Conservation (phyloP, 495 filamentous ascomycete genomes). For the Aspergillus carlsbadensis region DNA sequence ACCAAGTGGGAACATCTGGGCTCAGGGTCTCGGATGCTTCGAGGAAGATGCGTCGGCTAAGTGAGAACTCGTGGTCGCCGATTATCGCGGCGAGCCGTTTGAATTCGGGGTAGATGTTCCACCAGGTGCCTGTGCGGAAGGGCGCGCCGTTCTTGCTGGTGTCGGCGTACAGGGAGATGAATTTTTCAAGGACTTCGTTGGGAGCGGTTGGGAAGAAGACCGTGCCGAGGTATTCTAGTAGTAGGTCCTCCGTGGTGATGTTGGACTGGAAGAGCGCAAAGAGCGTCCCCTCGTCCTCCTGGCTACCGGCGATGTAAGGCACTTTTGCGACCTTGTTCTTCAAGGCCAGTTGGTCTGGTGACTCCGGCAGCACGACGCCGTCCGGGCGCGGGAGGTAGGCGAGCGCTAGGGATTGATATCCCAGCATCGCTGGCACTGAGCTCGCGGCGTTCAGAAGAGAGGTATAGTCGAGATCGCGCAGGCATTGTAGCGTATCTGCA, state of each 20-base stretch:
- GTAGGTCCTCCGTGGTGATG: conserved; percentile 46
- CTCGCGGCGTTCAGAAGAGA: conserved; percentile 58
- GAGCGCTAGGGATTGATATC: conserved; percentile 54
- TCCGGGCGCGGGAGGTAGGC: conserved; percentile 60
- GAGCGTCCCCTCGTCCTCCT: conserved; percentile 52
- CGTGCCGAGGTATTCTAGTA: conserved; percentile 50
- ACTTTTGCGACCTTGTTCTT: conserved; percentile 48
- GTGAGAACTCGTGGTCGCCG: conserved; percentile 59
- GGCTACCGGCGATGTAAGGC: conserved; percentile 43
- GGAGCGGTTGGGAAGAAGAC: conserved; percentile 49
- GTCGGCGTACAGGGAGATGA: conserved; percentile 50
- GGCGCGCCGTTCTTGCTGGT: conserved; percentile 49
- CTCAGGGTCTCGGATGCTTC: conserved; percentile 27
- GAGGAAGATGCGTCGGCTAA: conserved; percentile 55
- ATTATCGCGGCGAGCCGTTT: conserved; percentile 67
- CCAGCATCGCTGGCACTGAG: conserved; percentile 56
- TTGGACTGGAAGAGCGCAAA: conserved; percentile 58
- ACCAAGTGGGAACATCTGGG: conserved; percentile 57
- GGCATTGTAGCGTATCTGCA: conserved; percentile 58
- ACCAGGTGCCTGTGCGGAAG: conserved; percentile 54
- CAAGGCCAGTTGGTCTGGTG: conserved; percentile 46
- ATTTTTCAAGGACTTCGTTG: conserved; percentile 29
- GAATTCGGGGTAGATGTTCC: conserved; percentile 61
- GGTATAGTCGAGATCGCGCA: conserved; percentile 40
- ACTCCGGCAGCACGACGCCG: conserved; percentile 42